These are phyloP conservation scores for Bipolaris sorokiniana DNA, from an alignment of 2,329 filamentous ascomycete genomes.

Conservation along the genomic window DNA sequence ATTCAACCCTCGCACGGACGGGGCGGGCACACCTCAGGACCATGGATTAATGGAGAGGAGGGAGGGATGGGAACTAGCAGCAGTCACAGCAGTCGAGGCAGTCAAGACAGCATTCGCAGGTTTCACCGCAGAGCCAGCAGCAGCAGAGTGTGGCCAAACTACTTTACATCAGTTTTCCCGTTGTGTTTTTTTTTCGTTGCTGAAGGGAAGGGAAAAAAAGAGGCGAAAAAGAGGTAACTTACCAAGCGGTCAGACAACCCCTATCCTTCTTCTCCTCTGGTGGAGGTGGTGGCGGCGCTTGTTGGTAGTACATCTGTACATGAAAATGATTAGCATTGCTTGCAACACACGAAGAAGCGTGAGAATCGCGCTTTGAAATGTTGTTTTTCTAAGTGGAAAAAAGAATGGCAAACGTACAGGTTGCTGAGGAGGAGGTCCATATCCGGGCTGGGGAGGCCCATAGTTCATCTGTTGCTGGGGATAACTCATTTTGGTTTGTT, in stretches of 20 bases:
- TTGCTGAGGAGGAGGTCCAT: slow-evolving; percentile 41
- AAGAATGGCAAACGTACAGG: slow-evolving; percentile 23
- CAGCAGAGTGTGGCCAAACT: slow-evolving; percentile 47
- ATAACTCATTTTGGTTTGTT: slow-evolving; percentile 20
- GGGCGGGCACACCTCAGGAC: no score
- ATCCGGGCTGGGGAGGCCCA: slow-evolving; percentile 30
- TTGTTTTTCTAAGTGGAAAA: neutral
- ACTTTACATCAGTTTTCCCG: no score
- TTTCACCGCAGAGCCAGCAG: slow-evolving; percentile 46
- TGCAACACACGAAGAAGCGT: no score
- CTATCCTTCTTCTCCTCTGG: slow-evolving; percentile 40
- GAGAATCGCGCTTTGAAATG: no score
- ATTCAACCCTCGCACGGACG: no score
- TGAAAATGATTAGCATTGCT: neutral
- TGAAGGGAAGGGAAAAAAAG: no score
- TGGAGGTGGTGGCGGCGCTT: slow-evolving; percentile 33
- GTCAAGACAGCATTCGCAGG: slow-evolving; percentile 46
- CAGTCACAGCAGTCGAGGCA: slow-evolving; percentile 38
- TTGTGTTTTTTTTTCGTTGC: no score
- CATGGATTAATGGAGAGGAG: neutral
- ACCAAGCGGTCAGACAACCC: slow-evolving; percentile 43
- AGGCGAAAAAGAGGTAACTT: slow-evolving; percentile 13
- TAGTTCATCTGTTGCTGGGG: slow-evolving; percentile 30
- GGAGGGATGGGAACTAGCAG: slow-evolving; percentile 24
- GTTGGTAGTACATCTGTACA: slow-evolving; percentile 43